Evolutionary conservation across 257 asterid genomes (phyloP).

Genomic region (Coffea eugenioides): DNA sequence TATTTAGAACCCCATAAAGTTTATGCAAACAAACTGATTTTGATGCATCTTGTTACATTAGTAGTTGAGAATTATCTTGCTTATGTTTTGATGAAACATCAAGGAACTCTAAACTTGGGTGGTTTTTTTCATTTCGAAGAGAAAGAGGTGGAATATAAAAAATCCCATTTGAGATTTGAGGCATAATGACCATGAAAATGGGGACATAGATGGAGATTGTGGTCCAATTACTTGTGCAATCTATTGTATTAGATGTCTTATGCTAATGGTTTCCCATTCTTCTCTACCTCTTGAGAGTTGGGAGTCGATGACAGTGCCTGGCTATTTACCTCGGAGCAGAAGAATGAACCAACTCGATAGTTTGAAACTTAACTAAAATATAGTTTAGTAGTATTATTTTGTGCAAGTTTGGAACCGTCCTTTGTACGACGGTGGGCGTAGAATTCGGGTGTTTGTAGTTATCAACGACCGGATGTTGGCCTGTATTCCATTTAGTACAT

Average conservation of each 20-base stretch:
- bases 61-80: not conserved
- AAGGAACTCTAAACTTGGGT: not conserved
- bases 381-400: too few species aligned
- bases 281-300: not conserved
- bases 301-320: not conserved
- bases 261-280: too few species aligned
- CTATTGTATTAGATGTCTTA: too few species aligned
- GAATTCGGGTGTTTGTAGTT: constrained; percentile 31
- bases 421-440: constrained; percentile 20
- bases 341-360: not conserved
- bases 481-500: constrained; percentile 50
- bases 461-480: constrained; percentile 47
- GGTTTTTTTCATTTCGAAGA: not conserved
- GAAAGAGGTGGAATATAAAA: too few species aligned
- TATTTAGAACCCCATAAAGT: not conserved
- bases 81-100: not conserved
- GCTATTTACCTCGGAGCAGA: not conserved
- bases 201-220: not conserved
- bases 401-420: constrained; percentile 18
- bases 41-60: constrained; percentile 7
- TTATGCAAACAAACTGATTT: not conserved
- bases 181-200: too few species aligned
- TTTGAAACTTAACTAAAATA: not conserved
- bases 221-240: not conserved
- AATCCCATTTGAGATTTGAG: too few species aligned